Base-by-base conservation (phyloP, 768 basidiomycete genomes). In the Tricholoma saponaceum region DNA sequence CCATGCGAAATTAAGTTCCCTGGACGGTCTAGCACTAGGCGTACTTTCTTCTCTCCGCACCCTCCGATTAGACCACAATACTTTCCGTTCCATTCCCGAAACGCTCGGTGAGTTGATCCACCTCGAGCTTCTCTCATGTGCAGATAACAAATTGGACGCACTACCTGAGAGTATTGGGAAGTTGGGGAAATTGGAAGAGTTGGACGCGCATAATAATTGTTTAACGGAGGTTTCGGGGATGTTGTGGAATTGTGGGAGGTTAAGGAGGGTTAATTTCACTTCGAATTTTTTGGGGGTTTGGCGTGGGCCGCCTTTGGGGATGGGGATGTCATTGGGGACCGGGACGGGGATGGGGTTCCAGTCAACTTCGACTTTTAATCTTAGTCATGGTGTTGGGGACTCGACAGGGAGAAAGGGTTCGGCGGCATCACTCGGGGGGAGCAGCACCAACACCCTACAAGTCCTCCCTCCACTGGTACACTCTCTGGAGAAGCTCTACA, bases 131-230 rank as follows among this genome's bases (percentile, higher is more conserved):
- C 81, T 99, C 6, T 90, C 89, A 10, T 92, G 92, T 67, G 90
- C 92, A n/a, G 92, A 98, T 70, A 98, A 98, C 73, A 82, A 87
- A 62, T 80, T 99, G 18, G 83, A 84, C 55, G 72, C 79, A 14
- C 79, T 98, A 0, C 97, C 97, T 0, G 69, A 76, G 10, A 84
- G 82, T 41, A 86, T 98, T 50, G 93, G 93, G 13, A 76, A 77
- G 8, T 76, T 98, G 46, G 83, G 84, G 71, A 85, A 83, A 43
- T 80, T 98, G 9, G 82, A 87, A 62, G 75, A 72, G 1, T 79
- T 99, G 41, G 92, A 97, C 62, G 89, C 89, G 2, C 95, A 98
- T 67, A 95, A 92, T 68, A 99, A 98, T 75, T 89, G 87, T 63
- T 76, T 98, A 47, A 82, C 78, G 4, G 84, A 86, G 62, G 73